These are phyloP conservation scores for Chrysoporthe puriensis DNA, from an alignment of 2,329 filamentous ascomycete genomes.

Conservation along the genomic window DNA sequence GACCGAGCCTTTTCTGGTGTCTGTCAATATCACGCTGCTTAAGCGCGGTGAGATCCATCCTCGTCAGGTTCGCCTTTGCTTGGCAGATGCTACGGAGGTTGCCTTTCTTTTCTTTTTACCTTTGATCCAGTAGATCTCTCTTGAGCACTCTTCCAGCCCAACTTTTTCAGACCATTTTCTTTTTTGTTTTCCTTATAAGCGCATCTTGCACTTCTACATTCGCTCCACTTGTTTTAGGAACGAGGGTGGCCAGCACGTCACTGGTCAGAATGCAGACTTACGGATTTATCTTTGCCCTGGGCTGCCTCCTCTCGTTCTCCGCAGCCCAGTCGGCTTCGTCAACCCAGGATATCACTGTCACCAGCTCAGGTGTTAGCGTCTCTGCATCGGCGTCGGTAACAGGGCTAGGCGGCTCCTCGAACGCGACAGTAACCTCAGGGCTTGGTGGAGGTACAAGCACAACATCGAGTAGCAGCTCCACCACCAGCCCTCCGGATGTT, in stretches of 20 bases:
- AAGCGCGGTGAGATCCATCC: neutral
- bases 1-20: neutral
- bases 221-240: neutral
- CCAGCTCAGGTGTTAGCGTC: conserved; percentile 22
- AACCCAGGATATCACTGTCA: conserved; percentile 28
- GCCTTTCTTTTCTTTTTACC: neutral
- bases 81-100: neutral
- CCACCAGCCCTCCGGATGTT: conserved; percentile 56
- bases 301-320: conserved; percentile 37
- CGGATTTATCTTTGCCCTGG: conserved; percentile 35
- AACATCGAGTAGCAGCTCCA: conserved; percentile 32
- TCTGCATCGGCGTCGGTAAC: conserved; percentile 22
- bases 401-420: conserved; percentile 23
- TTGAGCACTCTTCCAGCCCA: neutral
- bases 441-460: conserved; percentile 33
- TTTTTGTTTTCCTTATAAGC: neutral
- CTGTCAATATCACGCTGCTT: neutral
- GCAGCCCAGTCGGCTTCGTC: conserved; percentile 38
- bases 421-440: conserved; percentile 27
- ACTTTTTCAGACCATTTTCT: neutral
- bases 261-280: conserved; percentile 31
- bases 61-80: neutral
- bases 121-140: too few species aligned
- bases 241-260: neutral
- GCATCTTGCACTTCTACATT: neutral